Base-by-base conservation (phyloP, 78 protist species). In the Bodo saltans region DNA sequence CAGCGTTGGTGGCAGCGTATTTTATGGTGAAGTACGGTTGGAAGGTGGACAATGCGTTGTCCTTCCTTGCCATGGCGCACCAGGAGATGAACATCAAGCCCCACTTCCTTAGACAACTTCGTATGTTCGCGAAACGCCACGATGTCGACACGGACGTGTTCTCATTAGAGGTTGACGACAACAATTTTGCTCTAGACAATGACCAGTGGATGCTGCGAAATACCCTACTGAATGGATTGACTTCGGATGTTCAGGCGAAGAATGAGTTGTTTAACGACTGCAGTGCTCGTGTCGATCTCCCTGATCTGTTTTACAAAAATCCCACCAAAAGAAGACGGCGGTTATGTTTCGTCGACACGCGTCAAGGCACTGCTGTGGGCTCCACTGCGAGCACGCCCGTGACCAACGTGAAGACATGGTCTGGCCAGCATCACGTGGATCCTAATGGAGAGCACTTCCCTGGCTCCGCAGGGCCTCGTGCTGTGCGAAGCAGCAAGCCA, bases 21-120 rank as follows among this genome's bases (percentile, higher is more conserved):
- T 53, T 86, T 30, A 86, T 86, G 83, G 26, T 11, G 70, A 38
- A 70, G 72, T 86, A 79, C 79, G 78, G 73, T 3, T 86, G 88
- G 88, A 1, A 3, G 35, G 38, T 86, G 34, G 78, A 71, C 11
- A 47, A 68, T 37, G 39, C 81, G 33, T 17, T 71, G 67, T 11
- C 4, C 17, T 83, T 83, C 42, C 26, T 83, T 1, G 3, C 37
- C 28, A 83, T 39, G 38, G 74, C 76, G 52, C 86, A 83, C 42
- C 81, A 80, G 47, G 86, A 83, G 26, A 83, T 75, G 78, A 72
- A 83, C 29, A 83, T 83, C 32, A 40, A 71, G 30, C 74, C 79
- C n/a, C 70, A 68, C 38, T 83, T 83, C 34, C 47, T 83, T 8
- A 2, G 86, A 1, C 86, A 83, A 33, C 76, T 83, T 30, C 32